Percentiles rank a stretch among this genome's conserved stretches.
Conservation (phyloP, 192 early-diverging fungal genomes). For the Lunasporangiospora selenospora region DNA sequence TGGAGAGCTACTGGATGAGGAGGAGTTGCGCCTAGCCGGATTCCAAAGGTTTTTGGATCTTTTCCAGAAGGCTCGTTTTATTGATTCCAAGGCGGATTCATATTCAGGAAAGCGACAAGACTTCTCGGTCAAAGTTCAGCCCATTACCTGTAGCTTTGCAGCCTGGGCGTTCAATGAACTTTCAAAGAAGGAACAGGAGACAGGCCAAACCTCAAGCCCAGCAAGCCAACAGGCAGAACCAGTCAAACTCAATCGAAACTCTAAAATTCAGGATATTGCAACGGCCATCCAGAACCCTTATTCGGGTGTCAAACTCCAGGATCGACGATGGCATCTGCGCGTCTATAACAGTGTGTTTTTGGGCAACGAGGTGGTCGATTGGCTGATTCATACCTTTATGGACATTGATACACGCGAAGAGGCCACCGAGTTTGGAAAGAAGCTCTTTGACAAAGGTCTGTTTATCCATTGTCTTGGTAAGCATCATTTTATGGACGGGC, state of each 20-base stretch:
- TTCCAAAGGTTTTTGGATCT: slow-evolving; percentile 89
- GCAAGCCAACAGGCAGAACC: background rate
- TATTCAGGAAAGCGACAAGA: slow-evolving; percentile 40
- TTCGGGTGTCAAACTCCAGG: slow-evolving; percentile 70
- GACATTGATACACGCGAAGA: slow-evolving; percentile 78
- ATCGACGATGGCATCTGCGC: slow-evolving; percentile 87
- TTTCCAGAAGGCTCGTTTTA: slow-evolving; percentile 70
- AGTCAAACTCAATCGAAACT: slow-evolving; percentile 41
- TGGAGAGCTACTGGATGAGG: slow-evolving; percentile 77
- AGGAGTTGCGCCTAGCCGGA: slow-evolving; percentile 85
- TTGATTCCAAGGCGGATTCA: slow-evolving; percentile 50
- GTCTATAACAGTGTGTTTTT: slow-evolving; percentile 76
- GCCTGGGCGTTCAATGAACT: slow-evolving; percentile 34
- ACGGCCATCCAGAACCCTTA: slow-evolving; percentile 73
- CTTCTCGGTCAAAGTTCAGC: slow-evolving; percentile 30
- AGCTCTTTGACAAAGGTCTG: slow-evolving; percentile 76
- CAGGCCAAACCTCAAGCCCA: slow-evolving; percentile 2
- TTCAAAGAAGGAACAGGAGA: slow-evolving; percentile 25
- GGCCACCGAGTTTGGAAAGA: slow-evolving; percentile 82
- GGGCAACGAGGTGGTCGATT: slow-evolving; percentile 88
- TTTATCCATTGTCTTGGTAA: slow-evolving; percentile 65
- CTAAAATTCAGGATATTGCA: slow-evolving; percentile 62
- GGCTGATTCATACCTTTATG: slow-evolving; percentile 79
- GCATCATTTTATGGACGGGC: slow-evolving; percentile 87
- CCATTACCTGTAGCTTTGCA: slow-evolving; percentile 41